Conservation (phyloP, 1,139 yeast species). For the Maudiozyma humilis region DNA sequence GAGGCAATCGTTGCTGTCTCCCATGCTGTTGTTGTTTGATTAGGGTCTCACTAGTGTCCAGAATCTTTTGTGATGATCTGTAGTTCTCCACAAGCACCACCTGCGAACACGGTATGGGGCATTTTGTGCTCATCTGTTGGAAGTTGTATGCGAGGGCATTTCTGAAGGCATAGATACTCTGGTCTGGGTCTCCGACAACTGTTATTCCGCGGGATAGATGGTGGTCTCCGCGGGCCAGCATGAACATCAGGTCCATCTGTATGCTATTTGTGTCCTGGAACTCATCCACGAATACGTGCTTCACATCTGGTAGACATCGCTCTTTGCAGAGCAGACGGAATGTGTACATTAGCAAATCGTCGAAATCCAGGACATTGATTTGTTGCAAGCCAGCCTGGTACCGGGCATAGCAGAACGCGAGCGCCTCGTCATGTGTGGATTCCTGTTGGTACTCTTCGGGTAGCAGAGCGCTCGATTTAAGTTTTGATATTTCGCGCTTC, state of each 20-base stretch:
- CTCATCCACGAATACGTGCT: conserved; percentile 83
- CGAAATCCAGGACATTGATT: conserved; percentile 58
- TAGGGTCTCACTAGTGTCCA: conserved; percentile 55
- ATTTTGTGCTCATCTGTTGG: conserved; percentile 45
- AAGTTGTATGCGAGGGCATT: conserved; percentile 71
- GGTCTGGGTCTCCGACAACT: conserved; percentile 94
- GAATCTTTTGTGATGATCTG: conserved; percentile 64
- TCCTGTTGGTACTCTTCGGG: conserved; percentile 34
- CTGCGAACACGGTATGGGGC: conserved; percentile 32
- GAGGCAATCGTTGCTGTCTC: conserved; percentile 32
- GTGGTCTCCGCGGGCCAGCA: conserved; percentile 41
- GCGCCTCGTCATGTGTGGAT: conserved; percentile 28
- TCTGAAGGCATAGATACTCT: conserved; percentile 83
- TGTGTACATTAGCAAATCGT: conserved; percentile 63
- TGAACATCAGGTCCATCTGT: conserved; percentile 61
- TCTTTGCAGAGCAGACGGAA: conserved; percentile 39
- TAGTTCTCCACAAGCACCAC: conserved; percentile 62
- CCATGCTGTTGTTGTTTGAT: conserved; percentile 56
- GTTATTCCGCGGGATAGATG: conserved; percentile 47
- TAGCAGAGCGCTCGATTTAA: conserved; percentile 43
- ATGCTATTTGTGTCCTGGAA: conserved; percentile 84
- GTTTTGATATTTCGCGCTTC: conserved; percentile 41
- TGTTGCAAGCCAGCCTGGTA: conserved; percentile 45
- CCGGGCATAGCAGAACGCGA: conserved; percentile 37
- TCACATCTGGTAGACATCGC: conserved; percentile 43